Evolutionary conservation across 2,329 filamentous ascomycete genomes (phyloP).

Genomic region (Aspergillus sp.): DNA sequence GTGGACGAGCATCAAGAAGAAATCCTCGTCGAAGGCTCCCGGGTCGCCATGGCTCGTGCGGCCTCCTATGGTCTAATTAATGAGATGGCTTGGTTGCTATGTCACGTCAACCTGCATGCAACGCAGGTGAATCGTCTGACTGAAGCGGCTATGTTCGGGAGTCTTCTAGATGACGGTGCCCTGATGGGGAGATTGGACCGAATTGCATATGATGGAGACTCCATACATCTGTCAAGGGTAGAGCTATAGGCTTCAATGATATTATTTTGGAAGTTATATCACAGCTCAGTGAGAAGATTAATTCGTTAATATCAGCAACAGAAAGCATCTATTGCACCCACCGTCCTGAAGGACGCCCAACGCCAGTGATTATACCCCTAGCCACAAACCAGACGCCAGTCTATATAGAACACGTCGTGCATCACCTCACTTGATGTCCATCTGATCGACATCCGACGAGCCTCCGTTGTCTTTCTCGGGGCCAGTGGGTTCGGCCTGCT

Average conservation of each 20-base stretch:
- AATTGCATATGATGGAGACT: background rate
- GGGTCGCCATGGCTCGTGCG: background rate
- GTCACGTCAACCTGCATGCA: background rate
- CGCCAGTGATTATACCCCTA: background rate
- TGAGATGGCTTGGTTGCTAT: background rate
- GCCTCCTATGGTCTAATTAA: background rate
- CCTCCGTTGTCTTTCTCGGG: background rate
- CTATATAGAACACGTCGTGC: background rate
- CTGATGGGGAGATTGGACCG: slow-evolving; percentile 1
- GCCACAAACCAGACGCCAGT: background rate
- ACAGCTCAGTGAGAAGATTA: too few relatives aligned
- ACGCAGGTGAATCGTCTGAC: background rate
- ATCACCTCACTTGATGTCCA: background rate
- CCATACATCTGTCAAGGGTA: too few relatives aligned
- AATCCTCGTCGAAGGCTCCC: background rate
- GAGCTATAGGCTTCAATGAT: too few relatives aligned
- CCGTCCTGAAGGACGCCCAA: background rate
- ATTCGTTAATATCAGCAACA: too few relatives aligned
- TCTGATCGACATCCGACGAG: too few relatives aligned
- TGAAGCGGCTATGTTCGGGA: slow-evolving; percentile 3
- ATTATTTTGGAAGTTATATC: too few relatives aligned
- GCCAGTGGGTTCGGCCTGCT: background rate
- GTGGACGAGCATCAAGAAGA: background rate
- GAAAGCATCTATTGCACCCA: too few relatives aligned
- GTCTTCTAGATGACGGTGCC: slow-evolving; percentile 1